Base-by-base conservation (phyloP, 352 stramenopile species). In the Phytophthora pini region DNA sequence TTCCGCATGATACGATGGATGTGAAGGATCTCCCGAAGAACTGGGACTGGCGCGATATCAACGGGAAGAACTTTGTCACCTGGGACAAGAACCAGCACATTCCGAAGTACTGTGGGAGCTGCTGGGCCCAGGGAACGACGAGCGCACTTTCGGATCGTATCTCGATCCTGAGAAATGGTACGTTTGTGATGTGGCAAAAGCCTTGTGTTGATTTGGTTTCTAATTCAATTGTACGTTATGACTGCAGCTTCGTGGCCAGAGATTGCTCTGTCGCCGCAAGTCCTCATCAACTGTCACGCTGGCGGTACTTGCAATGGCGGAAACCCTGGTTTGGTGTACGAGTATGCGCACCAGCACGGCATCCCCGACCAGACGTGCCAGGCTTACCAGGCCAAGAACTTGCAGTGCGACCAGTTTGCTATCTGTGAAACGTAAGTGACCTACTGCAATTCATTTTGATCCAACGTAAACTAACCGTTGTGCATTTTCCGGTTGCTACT, bases 11-110 rank as follows among this genome's bases (percentile, higher is more conserved):
- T 44, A 95, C 87, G 12, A 76, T 98, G 41, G 71, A 91, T 36
- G 46, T 82, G 0, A 69, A 76, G 5, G 79, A 97, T n/a, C 64
- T 99, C 8, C 97, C 97, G 3, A 92, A 97, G 58, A 65, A 50
- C 15, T 99, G 98, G 83, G 93, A 97, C 73, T 99, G 97, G 96
- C 88, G 93, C 45, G 92, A 99, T 67, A 77, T 99, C 1, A 82
- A 98, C 64, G 96, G 97, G 47, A 92, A 85, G 64, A 97, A 90
- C 76, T 99, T 96, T 71, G 84, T 98, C 17, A 99, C 97, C n/a
- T 98, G 96, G 83, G 94, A 97, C 72, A 96, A 99, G 68, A 99
- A 99, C 80, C 98, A 99, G 74, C 98, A 99, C 76, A 98, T 99
- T 56, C 97, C 97, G 26, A 72, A 88, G 44, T 97, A 97, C 74